Evolutionary conservation across 2,329 filamentous ascomycete genomes (phyloP).

Genomic region (Plectosphaerella cucumerina): DNA sequence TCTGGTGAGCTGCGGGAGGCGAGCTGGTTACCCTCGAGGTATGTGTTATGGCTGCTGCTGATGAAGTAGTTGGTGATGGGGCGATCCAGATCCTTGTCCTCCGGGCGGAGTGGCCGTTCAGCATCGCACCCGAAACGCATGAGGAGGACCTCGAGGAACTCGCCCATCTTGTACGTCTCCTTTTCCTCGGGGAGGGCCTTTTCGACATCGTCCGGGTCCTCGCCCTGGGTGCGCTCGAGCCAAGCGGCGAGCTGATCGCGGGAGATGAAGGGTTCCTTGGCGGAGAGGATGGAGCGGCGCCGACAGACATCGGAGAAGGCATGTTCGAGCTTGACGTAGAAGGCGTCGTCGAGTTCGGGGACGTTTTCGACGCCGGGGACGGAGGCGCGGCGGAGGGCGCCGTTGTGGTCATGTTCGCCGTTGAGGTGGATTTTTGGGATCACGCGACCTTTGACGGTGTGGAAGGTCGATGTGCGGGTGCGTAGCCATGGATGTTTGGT

Average conservation of each 20-base stretch:
- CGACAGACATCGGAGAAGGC: conserved; percentile 43
- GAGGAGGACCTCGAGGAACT: conserved; percentile 48
- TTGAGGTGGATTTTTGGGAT: conserved; percentile 16
- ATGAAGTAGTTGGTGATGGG: conserved; percentile 90
- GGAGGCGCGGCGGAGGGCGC: conserved; percentile 10
- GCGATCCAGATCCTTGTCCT: conserved; percentile 54
- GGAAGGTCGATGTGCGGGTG: not conserved
- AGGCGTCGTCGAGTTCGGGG: conserved; percentile 7
- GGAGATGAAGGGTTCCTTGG: conserved; percentile 23
- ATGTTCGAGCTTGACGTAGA: conserved; percentile 34
- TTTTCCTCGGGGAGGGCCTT: conserved; percentile 25
- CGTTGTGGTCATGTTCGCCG: conserved; percentile 10
- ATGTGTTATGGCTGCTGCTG: conserved; percentile 93
- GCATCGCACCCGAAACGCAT: conserved; percentile 39
- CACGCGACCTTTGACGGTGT: not conserved
- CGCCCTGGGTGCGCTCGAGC: conserved; percentile 45
- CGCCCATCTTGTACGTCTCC: conserved; percentile 38
- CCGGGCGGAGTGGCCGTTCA: conserved; percentile 31
- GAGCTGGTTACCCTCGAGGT: conserved; percentile 81
- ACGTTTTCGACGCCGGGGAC: conserved; percentile 12
- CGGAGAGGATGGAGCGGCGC: conserved; percentile 18
- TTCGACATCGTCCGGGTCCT: conserved; percentile 21
- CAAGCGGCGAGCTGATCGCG: conserved; percentile 41
- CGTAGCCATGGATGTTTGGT: conserved; percentile 17
- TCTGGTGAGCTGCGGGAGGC: conserved; percentile 72